Percentiles rank a stretch among this genome's conserved stretches.
Evolutionary conservation across 2,329 filamentous ascomycete species (phyloP).

Genomic region (Beauveria varroae): DNA sequence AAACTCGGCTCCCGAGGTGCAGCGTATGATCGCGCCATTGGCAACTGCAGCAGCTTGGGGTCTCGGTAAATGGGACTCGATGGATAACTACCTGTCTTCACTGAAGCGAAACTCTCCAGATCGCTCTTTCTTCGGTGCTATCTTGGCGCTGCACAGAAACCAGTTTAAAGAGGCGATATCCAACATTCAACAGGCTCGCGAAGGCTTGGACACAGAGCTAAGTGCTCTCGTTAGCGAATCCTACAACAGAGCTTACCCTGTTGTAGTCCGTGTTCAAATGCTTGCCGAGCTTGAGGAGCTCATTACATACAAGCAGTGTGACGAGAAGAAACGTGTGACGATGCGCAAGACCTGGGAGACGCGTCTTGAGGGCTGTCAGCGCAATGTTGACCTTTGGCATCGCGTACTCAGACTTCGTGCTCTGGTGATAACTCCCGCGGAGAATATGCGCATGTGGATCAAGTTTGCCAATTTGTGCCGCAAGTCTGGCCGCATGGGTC

Average conservation of each 20-base stretch:
- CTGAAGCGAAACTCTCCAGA: conserved; percentile 94
- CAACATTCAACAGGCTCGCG: conserved; percentile 85
- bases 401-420: conserved; percentile 93
- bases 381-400: conserved; percentile 97
- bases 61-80: conserved; percentile 91
- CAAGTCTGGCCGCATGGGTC: conserved; percentile 87
- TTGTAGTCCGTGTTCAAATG: conserved; percentile 99
- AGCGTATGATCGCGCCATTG: conserved; percentile 83
- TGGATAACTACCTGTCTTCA: conserved; percentile 93
- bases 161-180: conserved; percentile 86
- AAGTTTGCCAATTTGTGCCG: conserved; percentile 98
- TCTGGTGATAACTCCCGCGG: conserved; percentile 80
- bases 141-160: conserved; percentile 88
- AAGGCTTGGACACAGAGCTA: conserved; percentile 90
- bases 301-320: conserved; percentile 93
- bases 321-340: conserved; percentile 78
- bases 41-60: conserved; percentile 97
- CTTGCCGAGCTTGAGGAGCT: conserved; percentile 97
- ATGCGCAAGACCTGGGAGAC: conserved; percentile 96
- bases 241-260: conserved; percentile 93
- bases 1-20: conserved; percentile 78
- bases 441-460: conserved; percentile 99
- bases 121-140: conserved; percentile 94
- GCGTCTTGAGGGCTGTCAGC: conserved; percentile 86
- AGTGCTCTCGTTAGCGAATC: conserved; percentile 96